These are phyloP conservation scores for Rheum nobile DNA, from an alignment of 148 eudicot genomes.

Conservation along the genomic window DNA sequence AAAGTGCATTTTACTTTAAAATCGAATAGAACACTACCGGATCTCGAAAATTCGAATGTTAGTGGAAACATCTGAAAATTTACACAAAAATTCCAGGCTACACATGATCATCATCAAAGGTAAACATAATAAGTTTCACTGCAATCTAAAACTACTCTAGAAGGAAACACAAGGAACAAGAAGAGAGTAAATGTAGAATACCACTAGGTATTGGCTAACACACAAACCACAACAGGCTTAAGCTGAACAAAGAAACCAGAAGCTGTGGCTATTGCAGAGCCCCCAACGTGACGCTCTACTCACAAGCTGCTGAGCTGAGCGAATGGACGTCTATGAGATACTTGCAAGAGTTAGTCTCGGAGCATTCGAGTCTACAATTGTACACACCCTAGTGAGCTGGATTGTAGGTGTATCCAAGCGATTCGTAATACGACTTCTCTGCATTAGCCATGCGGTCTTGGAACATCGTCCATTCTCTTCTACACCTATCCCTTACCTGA, in stretches of 20 bases:
- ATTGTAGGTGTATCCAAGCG: conserved; percentile 25
- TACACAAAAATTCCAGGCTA: not conserved
- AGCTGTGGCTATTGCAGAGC: not conserved
- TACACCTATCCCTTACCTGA: conserved; percentile 56
- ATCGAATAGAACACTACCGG: too few relatives aligned
- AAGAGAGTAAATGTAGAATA: not conserved
- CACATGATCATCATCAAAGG: not conserved
- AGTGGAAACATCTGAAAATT: conserved; percentile 2
- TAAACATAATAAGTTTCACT: not conserved
- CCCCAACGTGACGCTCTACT: not conserved
- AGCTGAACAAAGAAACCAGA: conserved; percentile 2
- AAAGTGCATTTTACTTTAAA: too few relatives aligned
- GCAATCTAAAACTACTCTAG: not conserved
- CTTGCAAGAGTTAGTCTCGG: not conserved
- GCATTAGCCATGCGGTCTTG: conserved; percentile 50
- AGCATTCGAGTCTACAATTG: not conserved
- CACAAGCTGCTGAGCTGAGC: conserved; percentile 1
- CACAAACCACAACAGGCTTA: not conserved
- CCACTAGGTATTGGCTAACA: not conserved
- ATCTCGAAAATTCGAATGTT: not conserved
- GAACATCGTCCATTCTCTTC: conserved; percentile 66
- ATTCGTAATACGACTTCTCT: conserved; percentile 43
- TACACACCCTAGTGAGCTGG: conserved; percentile 10
- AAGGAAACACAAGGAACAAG: not conserved
- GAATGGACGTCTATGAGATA: not conserved